Evolutionary conservation across 1,139 yeast species (phyloP).

Genomic region (Yamadazyma aaseri): DNA sequence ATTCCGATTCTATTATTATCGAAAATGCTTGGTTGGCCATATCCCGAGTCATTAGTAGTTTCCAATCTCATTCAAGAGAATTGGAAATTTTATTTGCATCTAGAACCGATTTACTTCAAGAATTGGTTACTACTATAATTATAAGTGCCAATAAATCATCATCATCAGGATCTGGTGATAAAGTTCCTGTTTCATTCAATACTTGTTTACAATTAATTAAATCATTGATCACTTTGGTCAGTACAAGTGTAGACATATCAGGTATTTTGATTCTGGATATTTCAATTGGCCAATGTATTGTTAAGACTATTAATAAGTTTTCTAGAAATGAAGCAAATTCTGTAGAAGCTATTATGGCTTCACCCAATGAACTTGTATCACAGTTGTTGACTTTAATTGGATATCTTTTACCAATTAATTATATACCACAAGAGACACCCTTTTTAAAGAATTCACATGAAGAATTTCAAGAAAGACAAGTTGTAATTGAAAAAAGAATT

Average conservation of each 20-base stretch:
- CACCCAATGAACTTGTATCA: constrained; percentile 64
- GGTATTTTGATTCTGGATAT: constrained; percentile 37
- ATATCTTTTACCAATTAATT: constrained; percentile 52
- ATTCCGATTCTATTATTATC: constrained; percentile 60
- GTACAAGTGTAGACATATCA: constrained; percentile 43
- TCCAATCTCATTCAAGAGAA: constrained; percentile 41
- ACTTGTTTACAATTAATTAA: constrained; percentile 41
- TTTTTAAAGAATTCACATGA: constrained; percentile 27
- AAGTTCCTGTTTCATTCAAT: constrained; percentile 26
- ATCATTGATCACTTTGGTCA: constrained; percentile 39
- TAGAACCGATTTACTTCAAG: constrained; percentile 24
- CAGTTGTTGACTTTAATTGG: constrained; percentile 58
- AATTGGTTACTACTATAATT: constrained; percentile 26
- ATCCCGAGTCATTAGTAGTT: constrained; percentile 58
- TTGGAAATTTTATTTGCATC: constrained; percentile 47
- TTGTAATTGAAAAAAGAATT: constrained; percentile 29
- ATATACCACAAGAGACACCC: constrained; percentile 30
- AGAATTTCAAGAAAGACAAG: constrained; percentile 23
- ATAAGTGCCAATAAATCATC: constrained; percentile 28
- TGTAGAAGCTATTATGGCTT: constrained; percentile 71
- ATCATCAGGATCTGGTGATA: constrained; percentile 15
- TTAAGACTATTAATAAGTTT: constrained; percentile 44
- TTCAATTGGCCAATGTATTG: constrained; percentile 41
- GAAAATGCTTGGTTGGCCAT: constrained; percentile 71
- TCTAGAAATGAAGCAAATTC: constrained; percentile 34